Evolutionary conservation across 768 basidiomycete genomes (phyloP).

Genomic region (Russula abietina): DNA sequence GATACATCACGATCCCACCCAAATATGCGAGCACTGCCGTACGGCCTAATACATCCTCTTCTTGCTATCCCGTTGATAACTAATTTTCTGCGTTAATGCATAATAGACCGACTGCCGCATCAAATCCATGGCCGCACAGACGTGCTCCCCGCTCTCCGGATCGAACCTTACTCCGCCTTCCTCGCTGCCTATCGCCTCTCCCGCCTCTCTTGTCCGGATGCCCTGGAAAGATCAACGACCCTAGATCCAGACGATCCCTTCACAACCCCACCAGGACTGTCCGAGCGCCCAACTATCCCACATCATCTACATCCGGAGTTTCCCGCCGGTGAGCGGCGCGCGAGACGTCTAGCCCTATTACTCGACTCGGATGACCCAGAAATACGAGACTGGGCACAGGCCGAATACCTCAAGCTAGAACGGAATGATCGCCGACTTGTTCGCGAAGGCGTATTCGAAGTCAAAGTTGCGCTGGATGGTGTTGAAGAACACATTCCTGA

Average conservation of each 20-base stretch:
- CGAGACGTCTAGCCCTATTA: slow-evolving; percentile 20
- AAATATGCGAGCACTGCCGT: slow-evolving; percentile 19
- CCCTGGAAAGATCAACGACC: slow-evolving; percentile 11
- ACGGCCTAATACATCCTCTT: neutral
- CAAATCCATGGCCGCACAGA: slow-evolving; percentile 25
- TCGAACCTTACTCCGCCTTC: slow-evolving; percentile 25
- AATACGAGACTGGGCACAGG: slow-evolving; percentile 24
- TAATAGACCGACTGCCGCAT: slow-evolving; percentile 18
- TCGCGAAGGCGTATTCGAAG: slow-evolving; percentile 24
- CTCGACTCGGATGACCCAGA: slow-evolving; percentile 24
- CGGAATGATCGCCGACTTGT: slow-evolving; percentile 19
- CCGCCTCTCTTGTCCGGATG: slow-evolving; percentile 18
- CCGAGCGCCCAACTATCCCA: slow-evolving; percentile 13
- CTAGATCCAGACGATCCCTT: slow-evolving; percentile 13
- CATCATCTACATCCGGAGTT: slow-evolving; percentile 20
- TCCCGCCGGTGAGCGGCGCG: slow-evolving; percentile 14
- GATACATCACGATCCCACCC: slow-evolving; percentile 9
- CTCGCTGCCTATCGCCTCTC: slow-evolving; percentile 24
- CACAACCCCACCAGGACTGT: neutral
- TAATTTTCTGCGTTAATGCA: neutral
- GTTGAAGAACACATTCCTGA: slow-evolving; percentile 8
- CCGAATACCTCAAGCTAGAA: slow-evolving; percentile 25
- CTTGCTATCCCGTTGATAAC: neutral
- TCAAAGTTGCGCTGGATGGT: slow-evolving; percentile 14
- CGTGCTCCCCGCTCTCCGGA: slow-evolving; percentile 25